These are phyloP conservation scores for Rubia tinctorum DNA, from an alignment of 305 asterid species.

Conservation along the genomic window DNA sequence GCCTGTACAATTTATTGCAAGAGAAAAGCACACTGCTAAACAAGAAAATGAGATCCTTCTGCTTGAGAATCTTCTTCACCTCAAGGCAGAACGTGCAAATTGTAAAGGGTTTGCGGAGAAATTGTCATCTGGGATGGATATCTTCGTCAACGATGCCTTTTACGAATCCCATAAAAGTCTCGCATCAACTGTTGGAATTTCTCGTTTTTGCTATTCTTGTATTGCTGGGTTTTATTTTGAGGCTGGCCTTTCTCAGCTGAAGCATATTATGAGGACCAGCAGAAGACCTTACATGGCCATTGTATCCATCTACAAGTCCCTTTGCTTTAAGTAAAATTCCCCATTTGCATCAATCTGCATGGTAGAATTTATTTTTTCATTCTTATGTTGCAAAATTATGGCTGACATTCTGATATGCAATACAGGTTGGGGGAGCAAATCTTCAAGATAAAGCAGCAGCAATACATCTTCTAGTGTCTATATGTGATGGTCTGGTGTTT, in stretches of 20 bases:
- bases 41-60: constrained; percentile 39
- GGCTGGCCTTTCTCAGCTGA: constrained; percentile 54
- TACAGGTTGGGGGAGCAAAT: constrained; percentile 84
- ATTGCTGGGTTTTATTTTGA: constrained; percentile 84
- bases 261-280: constrained; percentile 44
- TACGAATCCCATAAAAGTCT: constrained; percentile 77
- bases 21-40: constrained; percentile 28
- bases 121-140: constrained; percentile 68
- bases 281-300: constrained; percentile 67
- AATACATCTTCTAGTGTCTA: constrained; percentile 48
- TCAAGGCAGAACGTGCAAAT: constrained; percentile 72
- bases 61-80: constrained; percentile 61
- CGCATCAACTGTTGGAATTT: constrained; percentile 84
- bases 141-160: constrained; percentile 80
- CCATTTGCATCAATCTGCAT: constrained; percentile 14
- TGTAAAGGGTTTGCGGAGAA: constrained; percentile 57
- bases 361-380: not conserved
- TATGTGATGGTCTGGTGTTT: constrained; percentile 78
- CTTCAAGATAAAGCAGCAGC: constrained; percentile 68
- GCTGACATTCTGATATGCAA: constrained; percentile 17
- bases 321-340: constrained; percentile 15
- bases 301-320: constrained; percentile 39
- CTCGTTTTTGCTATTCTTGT: constrained; percentile 60
- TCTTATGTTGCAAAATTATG: constrained; percentile 10
- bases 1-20: constrained; percentile 38